Evolutionary conservation across 306 rosid species (phyloP), one percentile per base, ranked within the genome.

Genomic region (Begonia masoniana): DNA sequence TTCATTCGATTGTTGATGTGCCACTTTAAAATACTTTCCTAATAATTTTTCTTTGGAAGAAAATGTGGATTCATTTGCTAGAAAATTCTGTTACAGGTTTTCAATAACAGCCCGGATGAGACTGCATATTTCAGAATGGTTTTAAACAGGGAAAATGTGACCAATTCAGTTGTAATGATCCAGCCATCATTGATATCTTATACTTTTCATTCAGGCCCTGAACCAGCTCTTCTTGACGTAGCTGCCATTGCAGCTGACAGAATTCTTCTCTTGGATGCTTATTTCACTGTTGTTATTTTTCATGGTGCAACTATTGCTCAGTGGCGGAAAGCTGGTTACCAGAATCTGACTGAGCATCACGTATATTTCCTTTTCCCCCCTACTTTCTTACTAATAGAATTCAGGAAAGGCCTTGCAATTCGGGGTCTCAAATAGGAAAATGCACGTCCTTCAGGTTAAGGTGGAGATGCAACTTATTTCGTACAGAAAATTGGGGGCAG

Each of bases 291-390:
- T 58, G 99, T 86, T 47, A 77, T 86, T 73, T 91, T 86, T 72
- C 99, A 91, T 74, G 99, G 99, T 71, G 78, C 92, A 60, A 91
- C 96, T 57, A 86, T 91, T 75, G 96, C 94, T 57, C 99, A 91
- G 48, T 91, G 99, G 99, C 75, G 99, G 55, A 91, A 86, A 78
- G 92, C 92, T 60, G 93, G 94, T 49, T 91, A 86, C 69, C 99
- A 91, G 57, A 74, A 65, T 64, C 74, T 77, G 55, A 92, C 92
- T 2, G 88, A 86, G 64, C 99, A 91, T 70, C 99, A 86, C 88
- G 99, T 91, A 75, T 55, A 64, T 48, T 57, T 52, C 42, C n/a
- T n/a, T n/a, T n/a, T n/a, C n/a, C n/a, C n/a, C n/a, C n/a, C n/a
- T n/a, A n/a, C n/a, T n/a, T n/a, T n/a, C 12, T 26, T 26, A 45